These are phyloP conservation scores for Ensete ventricosum DNA, from an alignment of 176 grass and related monocot genomes.

Conservation along the genomic window DNA sequence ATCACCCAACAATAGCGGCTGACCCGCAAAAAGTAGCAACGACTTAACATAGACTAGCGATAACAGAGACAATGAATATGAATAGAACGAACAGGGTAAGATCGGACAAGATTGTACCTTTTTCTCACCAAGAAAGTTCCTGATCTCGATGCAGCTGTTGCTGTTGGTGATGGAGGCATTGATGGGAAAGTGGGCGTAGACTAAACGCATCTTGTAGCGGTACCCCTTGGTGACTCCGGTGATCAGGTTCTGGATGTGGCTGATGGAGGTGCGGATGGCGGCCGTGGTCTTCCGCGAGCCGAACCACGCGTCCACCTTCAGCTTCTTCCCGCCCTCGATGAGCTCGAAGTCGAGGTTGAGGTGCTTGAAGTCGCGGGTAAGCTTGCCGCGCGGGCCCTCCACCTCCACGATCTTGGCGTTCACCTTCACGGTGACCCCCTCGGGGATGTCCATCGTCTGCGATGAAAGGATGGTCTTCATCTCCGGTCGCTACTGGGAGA, in stretches of 20 bases:
- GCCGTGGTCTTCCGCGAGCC: slow-evolving; percentile 83
- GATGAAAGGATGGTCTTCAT: slow-evolving; percentile 90
- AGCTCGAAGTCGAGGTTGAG: slow-evolving; percentile 96
- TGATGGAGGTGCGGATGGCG: slow-evolving; percentile 86
- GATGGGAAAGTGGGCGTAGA: slow-evolving; percentile 91
- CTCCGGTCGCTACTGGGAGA: background rate
- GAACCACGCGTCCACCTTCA: slow-evolving; percentile 94
- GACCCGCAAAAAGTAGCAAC: too few relatives aligned
- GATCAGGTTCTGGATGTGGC: slow-evolving; percentile 90
- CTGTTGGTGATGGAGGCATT: slow-evolving; percentile 70
- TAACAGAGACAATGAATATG: background rate
- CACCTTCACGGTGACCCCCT: slow-evolving; percentile 57
- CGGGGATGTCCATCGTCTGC: slow-evolving; percentile 79
- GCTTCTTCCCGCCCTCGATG: slow-evolving; percentile 54
- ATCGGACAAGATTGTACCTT: slow-evolving; percentile 23
- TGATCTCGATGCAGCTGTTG: slow-evolving; percentile 69
- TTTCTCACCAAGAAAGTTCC: slow-evolving; percentile 93
- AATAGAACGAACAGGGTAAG: background rate
- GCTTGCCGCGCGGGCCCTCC: slow-evolving; percentile 65
- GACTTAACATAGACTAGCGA: too few relatives aligned
- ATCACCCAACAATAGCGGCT: too few relatives aligned
- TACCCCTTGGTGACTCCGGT: slow-evolving; percentile 72
- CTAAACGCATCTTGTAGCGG: slow-evolving; percentile 89
- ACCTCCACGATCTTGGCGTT: slow-evolving; percentile 58
- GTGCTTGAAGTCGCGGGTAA: slow-evolving; percentile 86